Percentiles rank a stretch among this genome's conserved stretches.
These are phyloP conservation scores for Annulohypoxylon maeteangense DNA, from an alignment of 495 filamentous ascomycete genomes.

Conservation along the genomic window DNA sequence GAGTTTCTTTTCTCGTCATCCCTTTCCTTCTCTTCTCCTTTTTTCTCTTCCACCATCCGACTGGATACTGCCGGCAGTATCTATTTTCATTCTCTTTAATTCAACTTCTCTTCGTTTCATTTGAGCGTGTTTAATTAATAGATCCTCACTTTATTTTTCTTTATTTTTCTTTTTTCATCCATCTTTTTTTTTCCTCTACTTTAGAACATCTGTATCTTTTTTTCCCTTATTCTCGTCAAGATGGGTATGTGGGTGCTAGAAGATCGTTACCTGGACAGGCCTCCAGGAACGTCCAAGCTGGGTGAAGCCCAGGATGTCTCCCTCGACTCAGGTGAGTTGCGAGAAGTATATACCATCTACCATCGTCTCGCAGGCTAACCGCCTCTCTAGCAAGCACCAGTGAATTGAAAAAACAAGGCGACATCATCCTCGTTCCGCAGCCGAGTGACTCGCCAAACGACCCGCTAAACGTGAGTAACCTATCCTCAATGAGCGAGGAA, in stretches of 20 bases:
- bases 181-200: neutral
- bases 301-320: slow-evolving; percentile 26
- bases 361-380: slow-evolving; percentile 14
- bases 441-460: slow-evolving; percentile 59
- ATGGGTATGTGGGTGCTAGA: slow-evolving; percentile 43
- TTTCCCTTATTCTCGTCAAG: slow-evolving; percentile 6
- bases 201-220: no score
- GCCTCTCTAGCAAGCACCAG: slow-evolving; percentile 18
- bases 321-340: slow-evolving; percentile 26
- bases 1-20: slow-evolving; percentile 12
- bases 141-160: slow-evolving; percentile 3
- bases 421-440: slow-evolving; percentile 62
- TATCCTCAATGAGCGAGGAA: neutral
- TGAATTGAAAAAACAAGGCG: slow-evolving; percentile 42
- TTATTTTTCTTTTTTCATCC: slow-evolving; percentile 8
- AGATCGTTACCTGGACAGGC: slow-evolving; percentile 37
- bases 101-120: slow-evolving; percentile 12
- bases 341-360: neutral
- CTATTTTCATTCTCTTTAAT: slow-evolving; percentile 13
- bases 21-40: slow-evolving; percentile 13
- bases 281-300: slow-evolving; percentile 42
- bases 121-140: slow-evolving; percentile 29
- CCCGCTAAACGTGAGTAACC: slow-evolving; percentile 56
- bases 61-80: slow-evolving; percentile 40
- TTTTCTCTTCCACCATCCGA: slow-evolving; percentile 12